These are phyloP conservation scores for Tritrichomonas foetus DNA, from an alignment of 208 protist species.

Conservation along the genomic window DNA sequence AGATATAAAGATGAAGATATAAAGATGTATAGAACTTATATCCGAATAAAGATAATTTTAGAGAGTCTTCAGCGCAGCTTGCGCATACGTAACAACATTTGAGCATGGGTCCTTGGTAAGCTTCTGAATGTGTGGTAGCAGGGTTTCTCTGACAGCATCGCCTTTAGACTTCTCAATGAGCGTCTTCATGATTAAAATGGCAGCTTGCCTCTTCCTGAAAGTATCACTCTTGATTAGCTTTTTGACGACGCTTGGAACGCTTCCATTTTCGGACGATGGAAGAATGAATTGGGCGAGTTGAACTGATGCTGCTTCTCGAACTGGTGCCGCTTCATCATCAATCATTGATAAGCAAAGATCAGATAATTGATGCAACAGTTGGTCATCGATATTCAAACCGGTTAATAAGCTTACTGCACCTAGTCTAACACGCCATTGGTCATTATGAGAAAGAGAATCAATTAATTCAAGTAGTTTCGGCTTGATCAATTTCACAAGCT, in stretches of 20 bases:
- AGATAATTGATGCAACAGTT: neutral
- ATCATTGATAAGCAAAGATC: neutral
- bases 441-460: neutral
- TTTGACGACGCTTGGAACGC: neutral
- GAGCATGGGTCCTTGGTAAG: no score
- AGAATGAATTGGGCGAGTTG: neutral
- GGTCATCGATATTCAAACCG: neutral
- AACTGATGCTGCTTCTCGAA: neutral
- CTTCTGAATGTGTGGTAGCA: no score
- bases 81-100: no score
- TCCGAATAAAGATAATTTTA: no score
- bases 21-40: no score
- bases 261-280: no score
- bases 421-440: neutral
- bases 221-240: neutral
- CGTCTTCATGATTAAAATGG: neutral
- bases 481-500: neutral
- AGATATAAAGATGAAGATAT: no score
- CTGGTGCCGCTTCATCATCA: neutral
- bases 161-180: no score
- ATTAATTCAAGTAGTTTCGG: neutral
- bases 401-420: neutral
- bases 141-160: no score
- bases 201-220: conserved; percentile 16
- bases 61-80: no score